These are phyloP conservation scores for Colletotrichum sojae DNA, from an alignment of 2,329 filamentous ascomycete species.

Conservation along the genomic window DNA sequence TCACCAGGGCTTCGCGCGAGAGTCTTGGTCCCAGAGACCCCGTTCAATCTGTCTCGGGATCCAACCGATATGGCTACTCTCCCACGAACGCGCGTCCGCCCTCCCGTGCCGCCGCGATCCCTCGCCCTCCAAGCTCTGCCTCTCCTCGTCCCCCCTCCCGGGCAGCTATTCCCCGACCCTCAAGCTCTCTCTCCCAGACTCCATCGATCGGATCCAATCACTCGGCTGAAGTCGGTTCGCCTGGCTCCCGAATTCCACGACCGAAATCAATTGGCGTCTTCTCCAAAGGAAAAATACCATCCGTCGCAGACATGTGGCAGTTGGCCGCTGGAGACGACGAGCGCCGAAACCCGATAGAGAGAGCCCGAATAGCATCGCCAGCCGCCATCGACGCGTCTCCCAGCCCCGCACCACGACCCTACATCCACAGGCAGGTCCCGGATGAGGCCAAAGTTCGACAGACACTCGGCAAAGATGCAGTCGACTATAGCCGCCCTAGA, in stretches of 20 bases:
- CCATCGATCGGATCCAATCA: slow-evolving; percentile 39
- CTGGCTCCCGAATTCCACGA: slow-evolving; percentile 53
- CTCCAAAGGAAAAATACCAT: slow-evolving; percentile 47
- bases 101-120: slow-evolving; percentile 31
- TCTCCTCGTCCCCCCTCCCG: slow-evolving; percentile 34
- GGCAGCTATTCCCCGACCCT: slow-evolving; percentile 44
- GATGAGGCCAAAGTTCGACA: slow-evolving; percentile 51
- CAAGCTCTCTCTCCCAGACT: slow-evolving; percentile 39
- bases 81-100: slow-evolving; percentile 39
- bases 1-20: slow-evolving; percentile 46
- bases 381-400: slow-evolving; percentile 60
- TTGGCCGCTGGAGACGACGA: slow-evolving; percentile 52
- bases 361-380: slow-evolving; percentile 46
- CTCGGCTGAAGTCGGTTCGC: slow-evolving; percentile 36
- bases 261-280: slow-evolving; percentile 44
- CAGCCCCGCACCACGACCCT: slow-evolving; percentile 64
- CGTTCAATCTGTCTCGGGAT: slow-evolving; percentile 34
- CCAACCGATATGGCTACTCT: slow-evolving; percentile 37
- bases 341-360: slow-evolving; percentile 47
- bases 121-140: slow-evolving; percentile 10
- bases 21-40: slow-evolving; percentile 28
- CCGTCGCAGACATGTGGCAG: slow-evolving; percentile 59
- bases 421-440: slow-evolving; percentile 53
- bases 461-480: slow-evolving; percentile 47
- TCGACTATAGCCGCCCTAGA: slow-evolving; percentile 48